These are phyloP conservation scores for Panaeolus cyanescens DNA, from an alignment of 768 basidiomycete species.

Conservation along the genomic window DNA sequence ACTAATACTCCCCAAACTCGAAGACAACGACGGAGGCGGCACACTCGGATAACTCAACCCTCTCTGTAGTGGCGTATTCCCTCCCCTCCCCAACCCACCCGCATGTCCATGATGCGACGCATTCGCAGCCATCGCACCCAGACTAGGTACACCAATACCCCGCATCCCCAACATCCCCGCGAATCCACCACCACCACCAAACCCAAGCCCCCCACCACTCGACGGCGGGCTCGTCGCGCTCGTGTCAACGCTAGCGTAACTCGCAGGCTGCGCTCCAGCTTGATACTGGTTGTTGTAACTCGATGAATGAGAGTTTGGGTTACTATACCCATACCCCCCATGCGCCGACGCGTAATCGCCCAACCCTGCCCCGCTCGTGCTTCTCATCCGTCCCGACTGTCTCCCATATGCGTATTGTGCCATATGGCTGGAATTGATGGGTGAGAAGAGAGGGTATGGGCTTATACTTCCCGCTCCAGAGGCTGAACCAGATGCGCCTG, in stretches of 20 bases:
- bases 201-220: slow-evolving; percentile 42
- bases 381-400: background rate
- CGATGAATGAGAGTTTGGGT: background rate
- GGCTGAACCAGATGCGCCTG: background rate
- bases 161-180: slow-evolving; percentile 35
- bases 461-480: background rate
- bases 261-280: slow-evolving; percentile 45
- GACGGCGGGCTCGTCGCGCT: slow-evolving; percentile 77
- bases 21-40: slow-evolving; percentile 79
- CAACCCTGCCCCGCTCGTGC: background rate
- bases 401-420: background rate
- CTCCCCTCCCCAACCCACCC: slow-evolving; percentile 11
- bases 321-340: background rate
- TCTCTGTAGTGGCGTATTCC: slow-evolving; percentile 21
- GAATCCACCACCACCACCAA: slow-evolving; percentile 34
- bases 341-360: background rate
- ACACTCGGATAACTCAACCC: slow-evolving; percentile 79
- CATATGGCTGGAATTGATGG: background rate
- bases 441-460: background rate
- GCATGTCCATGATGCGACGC: slow-evolving; percentile 4
- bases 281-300: background rate
- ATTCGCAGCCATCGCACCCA: background rate
- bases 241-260: slow-evolving; percentile 60
- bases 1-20: slow-evolving; percentile 74
- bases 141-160: slow-evolving; percentile 13